These are phyloP conservation scores for Platismatia glauca DNA, from an alignment of 495 filamentous ascomycete species.

Conservation along the genomic window DNA sequence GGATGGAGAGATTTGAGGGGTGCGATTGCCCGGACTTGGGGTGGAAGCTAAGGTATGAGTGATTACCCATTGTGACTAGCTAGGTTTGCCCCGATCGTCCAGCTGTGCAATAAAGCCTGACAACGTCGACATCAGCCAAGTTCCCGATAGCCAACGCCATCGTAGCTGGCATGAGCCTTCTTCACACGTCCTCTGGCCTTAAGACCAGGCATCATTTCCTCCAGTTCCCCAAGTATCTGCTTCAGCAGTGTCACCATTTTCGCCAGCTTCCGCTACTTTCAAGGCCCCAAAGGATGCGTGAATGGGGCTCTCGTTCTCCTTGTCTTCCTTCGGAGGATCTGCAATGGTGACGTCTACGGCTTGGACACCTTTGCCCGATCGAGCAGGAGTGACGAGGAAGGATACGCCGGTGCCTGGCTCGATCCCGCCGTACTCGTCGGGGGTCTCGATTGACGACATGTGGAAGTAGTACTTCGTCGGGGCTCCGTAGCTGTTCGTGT, in stretches of 20 bases:
- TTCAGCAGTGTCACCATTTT: neutral
- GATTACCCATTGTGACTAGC: too few species aligned
- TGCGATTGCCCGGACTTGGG: too few species aligned
- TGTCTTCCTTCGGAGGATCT: slow-evolving; percentile 9
- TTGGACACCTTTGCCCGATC: slow-evolving; percentile 7
- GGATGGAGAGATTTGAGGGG: too few species aligned
- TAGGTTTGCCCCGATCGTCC: too few species aligned
- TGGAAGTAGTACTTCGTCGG: slow-evolving; percentile 16
- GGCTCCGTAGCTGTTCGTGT: slow-evolving; percentile 2
- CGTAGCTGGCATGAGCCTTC: neutral
- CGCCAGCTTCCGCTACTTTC: neutral
- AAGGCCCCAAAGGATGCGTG: neutral
- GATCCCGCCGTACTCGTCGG: slow-evolving; percentile 11
- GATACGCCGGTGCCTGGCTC: slow-evolving; percentile 8
- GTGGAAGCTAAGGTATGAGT: too few species aligned
- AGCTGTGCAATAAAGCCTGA: neutral
- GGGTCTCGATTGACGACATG: slow-evolving; percentile 12
- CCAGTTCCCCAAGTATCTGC: neutral
- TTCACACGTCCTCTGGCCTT: neutral
- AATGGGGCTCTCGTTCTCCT: neutral
- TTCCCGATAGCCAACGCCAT: neutral
- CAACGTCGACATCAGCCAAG: neutral
- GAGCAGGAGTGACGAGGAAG: slow-evolving; percentile 8
- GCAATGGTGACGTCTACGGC: slow-evolving; percentile 14
- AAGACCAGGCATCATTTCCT: neutral